Base-by-base conservation (phyloP, 768 basidiomycete genomes). In the Naematelia aurantialba region DNA sequence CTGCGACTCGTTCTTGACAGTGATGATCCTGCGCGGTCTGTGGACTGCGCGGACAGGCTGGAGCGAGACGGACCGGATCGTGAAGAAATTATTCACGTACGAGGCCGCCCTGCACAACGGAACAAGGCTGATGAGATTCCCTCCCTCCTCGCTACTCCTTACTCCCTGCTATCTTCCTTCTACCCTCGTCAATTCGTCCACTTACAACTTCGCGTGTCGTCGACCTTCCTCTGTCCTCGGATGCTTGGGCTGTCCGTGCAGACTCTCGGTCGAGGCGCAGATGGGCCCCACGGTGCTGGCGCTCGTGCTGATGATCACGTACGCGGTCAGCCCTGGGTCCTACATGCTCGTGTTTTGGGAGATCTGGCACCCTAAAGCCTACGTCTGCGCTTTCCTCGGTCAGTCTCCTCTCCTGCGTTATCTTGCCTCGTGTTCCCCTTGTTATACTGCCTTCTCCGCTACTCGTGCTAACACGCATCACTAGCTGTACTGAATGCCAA, bases 11-110 rank as follows among this genome's bases (percentile, higher is more conserved):
- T 25, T 24, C 4, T 26, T 60, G 17, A 60, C 55, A 2, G 27
- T 19, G n/a, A 17, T 46, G 21, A 49, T 57, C 19, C 49, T 57
- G 29, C 42, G n/a, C 44, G 60, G 55, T 19, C 60, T 61, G 1
- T 10, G 25, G 27, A 31, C 31, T 14, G 56, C 55, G 12, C n/a
- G 50, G 13, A 61, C 60, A 25, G 52, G 31, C n/a, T 53, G 52
- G 52, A 34, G 52, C 11, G 27, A 53, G 27, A 53, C 52, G 5
- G 31, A 53, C 39, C 17, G 19, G 52, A 19, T 53, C 4, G 25
- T 50, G 22, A 50, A 50, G 45, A n/a, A n/a, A n/a, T n/a, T n/a
- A n/a, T 44, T 44, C 19, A 12, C 42, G 42, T 44, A 12, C 42
- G 19, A 12, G 12, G 12, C 42, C 42, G 19, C 12, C 42, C 42